Evolutionary conservation across 129 eudicot species (phyloP), one percentile per base, ranked within the genome.

Genomic region (Escallonia herrerae): DNA sequence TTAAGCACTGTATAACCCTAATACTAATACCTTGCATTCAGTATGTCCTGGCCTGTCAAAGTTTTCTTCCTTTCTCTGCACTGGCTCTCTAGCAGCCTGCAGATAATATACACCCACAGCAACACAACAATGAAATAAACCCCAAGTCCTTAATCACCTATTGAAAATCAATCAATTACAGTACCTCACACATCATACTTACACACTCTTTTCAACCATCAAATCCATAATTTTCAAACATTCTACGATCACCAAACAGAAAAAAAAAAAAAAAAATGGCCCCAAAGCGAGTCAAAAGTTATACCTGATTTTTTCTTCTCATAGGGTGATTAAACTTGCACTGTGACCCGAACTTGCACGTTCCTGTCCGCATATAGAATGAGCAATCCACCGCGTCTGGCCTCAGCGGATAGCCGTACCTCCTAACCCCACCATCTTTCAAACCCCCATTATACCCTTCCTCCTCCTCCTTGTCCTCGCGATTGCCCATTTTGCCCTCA

Each of bases 301-400:
- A 61, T 63, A 87, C 97, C 95, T 82, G 93, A 49, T 71, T 76
- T 44, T 59, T 83, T 79, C 80, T 84, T 71, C 52, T 63, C 40
- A 80, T 59, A 49, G 98, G 98, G 58, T 93, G 98, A 75, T 88
- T 93, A 43, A 85, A 93, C 86, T 82, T 93, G 91, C 98, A 93
- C 72, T 72, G 73, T 48, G 77, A 66, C 40, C 96, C 98, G 67
- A 74, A 91, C 70, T 87, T 87, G 60, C 97, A 91, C 56, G 76
- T 69, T 73, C 95, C 97, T 3, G 86, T 82, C 58, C 76, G 76
- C 85, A 87, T 77, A 74, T 85, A 91, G 74, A 60, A 91, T 0
- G 90, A 72, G 65, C 97, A 91, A 70, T 91, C 96, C 54, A 79
- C 93, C 7, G 95, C 96, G 71, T 85, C 84, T 5, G 96, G 89